phyloP scores from a whole-genome alignment of 179 eudicot genomes.

The Gypsophila paniculata region DNA sequence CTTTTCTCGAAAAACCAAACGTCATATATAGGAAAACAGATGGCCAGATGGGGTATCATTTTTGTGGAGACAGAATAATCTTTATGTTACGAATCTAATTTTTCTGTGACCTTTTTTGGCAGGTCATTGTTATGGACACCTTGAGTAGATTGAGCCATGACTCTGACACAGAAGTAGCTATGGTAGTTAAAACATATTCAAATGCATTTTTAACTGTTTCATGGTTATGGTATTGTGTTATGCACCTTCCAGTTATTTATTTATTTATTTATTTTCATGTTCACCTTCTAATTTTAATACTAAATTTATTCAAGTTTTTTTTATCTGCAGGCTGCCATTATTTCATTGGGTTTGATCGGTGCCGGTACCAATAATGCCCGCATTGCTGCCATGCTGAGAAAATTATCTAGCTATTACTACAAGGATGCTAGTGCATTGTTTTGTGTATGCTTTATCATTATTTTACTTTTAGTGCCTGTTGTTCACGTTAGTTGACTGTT shows the following conservation, averaged over 20 bases:
- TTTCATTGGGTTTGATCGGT: conserved; percentile 86
- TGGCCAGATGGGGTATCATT: too few species aligned
- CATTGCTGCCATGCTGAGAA: conserved; percentile 94
- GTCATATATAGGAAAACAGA: too few species aligned
- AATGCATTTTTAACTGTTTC: too few species aligned
- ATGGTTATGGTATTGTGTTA: too few species aligned
- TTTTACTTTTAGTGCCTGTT: neutral
- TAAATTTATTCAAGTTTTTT: too few species aligned
- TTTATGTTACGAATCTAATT: too few species aligned
- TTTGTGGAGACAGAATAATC: neutral
- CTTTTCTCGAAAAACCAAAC: too few species aligned
- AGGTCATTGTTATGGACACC: conserved; percentile 99
- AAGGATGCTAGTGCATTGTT: conserved; percentile 85
- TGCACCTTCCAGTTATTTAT: too few species aligned
- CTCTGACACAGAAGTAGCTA: conserved; percentile 89
- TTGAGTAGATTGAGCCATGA: conserved; percentile 96
- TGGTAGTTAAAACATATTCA: too few species aligned
- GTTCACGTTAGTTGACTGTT: neutral
- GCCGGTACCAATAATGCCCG: conserved; percentile 97
- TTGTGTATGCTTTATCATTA: conserved; percentile 49
- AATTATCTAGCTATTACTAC: conserved; percentile 86
- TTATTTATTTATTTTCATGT: too few species aligned
- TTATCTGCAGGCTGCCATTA: too few species aligned
- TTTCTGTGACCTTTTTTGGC: neutral
- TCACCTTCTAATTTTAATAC: too few species aligned